Percentiles rank a stretch among this genome's conserved stretches.
Conservation (phyloP, 2,329 filamentous ascomycete species). For the Pseudopyrenochaeta lycopersici region DNA sequence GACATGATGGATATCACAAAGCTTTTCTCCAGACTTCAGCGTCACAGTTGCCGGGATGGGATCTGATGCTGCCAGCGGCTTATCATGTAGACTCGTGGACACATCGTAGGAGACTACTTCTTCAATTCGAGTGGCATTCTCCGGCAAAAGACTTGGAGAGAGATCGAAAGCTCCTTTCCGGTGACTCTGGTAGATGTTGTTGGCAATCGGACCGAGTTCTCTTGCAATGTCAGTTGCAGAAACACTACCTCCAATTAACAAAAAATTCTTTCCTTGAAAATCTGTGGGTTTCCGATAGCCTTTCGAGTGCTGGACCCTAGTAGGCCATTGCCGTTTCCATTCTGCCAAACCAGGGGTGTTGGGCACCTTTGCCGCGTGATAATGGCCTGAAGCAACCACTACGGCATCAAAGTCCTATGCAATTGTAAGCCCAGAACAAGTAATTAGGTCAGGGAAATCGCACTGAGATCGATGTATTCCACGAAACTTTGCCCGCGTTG, state of each 20-base stretch:
- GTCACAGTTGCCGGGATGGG: constrained; percentile 61
- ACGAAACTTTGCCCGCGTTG: constrained; percentile 16
- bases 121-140: constrained; percentile 61
- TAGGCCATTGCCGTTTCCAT: constrained; percentile 58
- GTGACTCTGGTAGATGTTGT: constrained; percentile 63
- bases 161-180: constrained; percentile 70
- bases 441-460: rapidly evolving
- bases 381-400: constrained; percentile 64
- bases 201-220: constrained; percentile 58
- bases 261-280: constrained; percentile 65
- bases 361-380: constrained; percentile 61
- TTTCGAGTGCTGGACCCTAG: constrained; percentile 62
- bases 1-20: constrained; percentile 68
- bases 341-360: constrained; percentile 58
- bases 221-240: constrained; percentile 65
- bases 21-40: constrained; percentile 61
- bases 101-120: constrained; percentile 60
- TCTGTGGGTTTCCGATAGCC: constrained; percentile 56
- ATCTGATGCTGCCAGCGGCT: constrained; percentile 25
- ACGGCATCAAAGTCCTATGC: constrained; percentile 58
- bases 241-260: constrained; percentile 65
- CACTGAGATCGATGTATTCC: constrained; percentile 7
- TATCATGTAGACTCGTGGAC: not conserved
- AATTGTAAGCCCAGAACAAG: not conserved
- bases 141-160: constrained; percentile 62